Percentiles rank a stretch among this genome's conserved stretches.
Evolutionary conservation across 2,329 filamentous ascomycete species (phyloP).

Genomic region (Tolypocladium cylindrosporum): DNA sequence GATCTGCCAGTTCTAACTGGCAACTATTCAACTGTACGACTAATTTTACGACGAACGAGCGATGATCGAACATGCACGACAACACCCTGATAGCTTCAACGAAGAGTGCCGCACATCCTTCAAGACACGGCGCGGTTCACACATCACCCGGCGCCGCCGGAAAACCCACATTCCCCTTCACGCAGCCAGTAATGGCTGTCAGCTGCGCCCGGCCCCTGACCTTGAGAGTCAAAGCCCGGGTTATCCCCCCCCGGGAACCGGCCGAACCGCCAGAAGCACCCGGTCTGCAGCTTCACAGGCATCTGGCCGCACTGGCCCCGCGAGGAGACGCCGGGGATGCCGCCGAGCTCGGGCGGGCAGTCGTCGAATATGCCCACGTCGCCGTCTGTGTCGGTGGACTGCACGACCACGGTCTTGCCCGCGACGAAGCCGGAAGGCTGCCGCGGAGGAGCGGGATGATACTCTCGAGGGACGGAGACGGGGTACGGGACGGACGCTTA

Average conservation of each 20-base stretch:
- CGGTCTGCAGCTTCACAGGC: slow-evolving; percentile 41
- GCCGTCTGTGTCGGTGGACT: slow-evolving; percentile 51
- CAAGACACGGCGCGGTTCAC: background rate
- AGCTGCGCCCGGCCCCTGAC: slow-evolving; percentile 44
- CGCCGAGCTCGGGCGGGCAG: slow-evolving; percentile 37
- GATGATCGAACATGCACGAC: background rate
- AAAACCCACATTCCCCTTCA: slow-evolving; percentile 18
- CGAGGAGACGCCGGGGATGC: slow-evolving; percentile 34
- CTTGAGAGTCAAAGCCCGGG: slow-evolving; percentile 42
- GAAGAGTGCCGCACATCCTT: background rate
- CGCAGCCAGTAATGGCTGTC: slow-evolving; percentile 28
- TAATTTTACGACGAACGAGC: background rate
- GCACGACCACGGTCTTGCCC: slow-evolving; percentile 55
- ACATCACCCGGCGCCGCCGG: slow-evolving; percentile 7
- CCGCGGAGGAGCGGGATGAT: background rate
- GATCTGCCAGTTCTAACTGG: slow-evolving; percentile 40
- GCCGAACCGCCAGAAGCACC: slow-evolving; percentile 55
- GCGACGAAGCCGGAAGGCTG: slow-evolving; percentile 36
- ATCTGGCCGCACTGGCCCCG: slow-evolving; percentile 41
- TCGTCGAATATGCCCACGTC: slow-evolving; percentile 38
- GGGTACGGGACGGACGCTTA: slow-evolving; percentile 32
- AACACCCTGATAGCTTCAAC: background rate
- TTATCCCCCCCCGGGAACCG: slow-evolving; percentile 53
- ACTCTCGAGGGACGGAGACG: background rate
- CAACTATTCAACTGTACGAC: background rate